phyloP scores from a whole-genome alignment of 2,329 filamentous ascomycete genomes.

The Didymella lethalis region DNA sequence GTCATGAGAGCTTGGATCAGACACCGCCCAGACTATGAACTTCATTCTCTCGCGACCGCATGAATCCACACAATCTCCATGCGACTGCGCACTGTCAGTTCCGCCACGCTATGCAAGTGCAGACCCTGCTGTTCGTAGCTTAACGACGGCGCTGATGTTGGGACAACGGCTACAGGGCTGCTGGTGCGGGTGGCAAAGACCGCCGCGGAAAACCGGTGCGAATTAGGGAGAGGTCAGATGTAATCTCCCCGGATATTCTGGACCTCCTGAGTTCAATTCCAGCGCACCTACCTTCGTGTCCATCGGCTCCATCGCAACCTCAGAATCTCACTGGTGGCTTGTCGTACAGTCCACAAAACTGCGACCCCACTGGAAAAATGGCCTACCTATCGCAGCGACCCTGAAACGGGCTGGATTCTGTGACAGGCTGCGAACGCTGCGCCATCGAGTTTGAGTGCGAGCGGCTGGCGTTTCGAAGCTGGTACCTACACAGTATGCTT shows the following conservation, averaged over 20 bases:
- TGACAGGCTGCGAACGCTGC: not conserved
- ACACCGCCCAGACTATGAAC: constrained; percentile 9
- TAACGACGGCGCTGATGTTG: constrained; percentile 10
- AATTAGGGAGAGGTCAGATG: constrained; percentile 5
- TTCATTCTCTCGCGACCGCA: constrained; percentile 4
- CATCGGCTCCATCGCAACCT: not conserved
- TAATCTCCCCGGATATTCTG: constrained; percentile 19
- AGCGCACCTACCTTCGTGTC: constrained; percentile 6
- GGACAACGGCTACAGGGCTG: not conserved
- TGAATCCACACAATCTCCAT: constrained; percentile 2
- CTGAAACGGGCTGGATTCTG: constrained; percentile 3
- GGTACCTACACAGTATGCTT: not conserved
- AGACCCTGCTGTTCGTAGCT: constrained; percentile 2
- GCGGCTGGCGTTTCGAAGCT: constrained; percentile 1
- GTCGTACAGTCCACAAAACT: constrained; percentile 2
- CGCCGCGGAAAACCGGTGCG: not conserved
- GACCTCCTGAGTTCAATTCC: constrained; percentile 15
- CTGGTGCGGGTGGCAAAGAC: constrained; percentile 5
- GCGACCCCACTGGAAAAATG: constrained; percentile 10
- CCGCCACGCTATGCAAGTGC: not conserved
- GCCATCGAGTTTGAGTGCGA: not conserved
- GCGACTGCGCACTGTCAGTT: not conserved
- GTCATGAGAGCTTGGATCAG: constrained; percentile 8
- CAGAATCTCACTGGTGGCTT: not conserved
- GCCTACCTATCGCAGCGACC: constrained; percentile 4